phyloP scores from a whole-genome alignment of 23 red algal species.

The Gracilaria caudata region DNA sequence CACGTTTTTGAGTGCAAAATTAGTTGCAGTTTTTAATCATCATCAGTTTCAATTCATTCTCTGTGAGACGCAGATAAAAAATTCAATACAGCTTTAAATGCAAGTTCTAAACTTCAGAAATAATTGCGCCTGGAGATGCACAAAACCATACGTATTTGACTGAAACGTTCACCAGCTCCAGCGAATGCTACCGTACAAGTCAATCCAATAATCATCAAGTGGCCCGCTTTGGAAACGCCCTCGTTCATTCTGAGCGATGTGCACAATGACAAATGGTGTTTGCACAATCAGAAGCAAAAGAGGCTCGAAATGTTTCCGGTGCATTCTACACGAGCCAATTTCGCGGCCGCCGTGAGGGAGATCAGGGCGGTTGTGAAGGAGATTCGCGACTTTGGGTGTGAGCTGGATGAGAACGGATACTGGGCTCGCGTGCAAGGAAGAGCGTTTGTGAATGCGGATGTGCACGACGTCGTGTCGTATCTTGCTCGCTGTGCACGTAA shows the following conservation, averaged over 20 bases:
- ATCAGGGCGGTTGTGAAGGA: background rate
- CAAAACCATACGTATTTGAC: too few relatives aligned
- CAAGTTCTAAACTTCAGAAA: too few relatives aligned
- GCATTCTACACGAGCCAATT: background rate
- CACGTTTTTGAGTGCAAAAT: too few relatives aligned
- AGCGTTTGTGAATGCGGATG: conserved; percentile 6
- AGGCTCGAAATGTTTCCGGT: conserved; percentile 7
- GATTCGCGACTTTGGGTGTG: conserved; percentile 19
- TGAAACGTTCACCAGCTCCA: background rate
- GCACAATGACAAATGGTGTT: background rate
- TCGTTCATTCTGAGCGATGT: background rate
- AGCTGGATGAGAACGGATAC: background rate
- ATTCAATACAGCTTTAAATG: too few relatives aligned
- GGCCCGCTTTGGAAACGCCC: background rate
- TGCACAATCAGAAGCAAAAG: background rate
- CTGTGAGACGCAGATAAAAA: too few relatives aligned
- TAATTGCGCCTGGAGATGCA: too few relatives aligned
- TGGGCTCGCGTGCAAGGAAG: background rate
- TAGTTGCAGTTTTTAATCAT: too few relatives aligned
- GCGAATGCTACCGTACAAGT: conserved; percentile 15
- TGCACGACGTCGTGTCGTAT: background rate
- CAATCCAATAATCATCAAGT: conserved; percentile 16
- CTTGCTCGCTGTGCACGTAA: background rate
- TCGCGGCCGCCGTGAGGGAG: background rate
- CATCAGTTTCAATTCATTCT: too few relatives aligned